A percentile compares a stretch with the other conserved stretches of the same genome.
phyloP scores from a whole-genome alignment of 2,329 filamentous ascomycete genomes.

The Capronia epimyces region DNA sequence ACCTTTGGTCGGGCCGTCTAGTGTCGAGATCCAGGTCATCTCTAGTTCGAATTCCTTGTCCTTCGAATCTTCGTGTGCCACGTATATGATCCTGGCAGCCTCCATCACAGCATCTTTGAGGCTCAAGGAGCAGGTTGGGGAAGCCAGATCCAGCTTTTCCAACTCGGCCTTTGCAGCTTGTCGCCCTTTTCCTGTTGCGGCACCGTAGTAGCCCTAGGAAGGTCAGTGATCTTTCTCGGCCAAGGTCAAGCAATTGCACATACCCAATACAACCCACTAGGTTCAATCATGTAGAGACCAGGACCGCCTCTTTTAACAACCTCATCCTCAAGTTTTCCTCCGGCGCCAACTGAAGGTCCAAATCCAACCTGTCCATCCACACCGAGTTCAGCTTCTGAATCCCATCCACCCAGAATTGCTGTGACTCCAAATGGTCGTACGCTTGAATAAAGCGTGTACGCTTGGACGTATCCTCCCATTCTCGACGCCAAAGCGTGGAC shows the following conservation, averaged over 20 bases:
- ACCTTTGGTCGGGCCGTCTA: constrained; percentile 83
- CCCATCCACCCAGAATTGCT: constrained; percentile 87
- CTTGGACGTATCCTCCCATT: constrained; percentile 94
- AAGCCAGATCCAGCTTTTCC: constrained; percentile 88
- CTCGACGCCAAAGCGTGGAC: constrained; percentile 81
- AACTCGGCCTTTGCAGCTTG: constrained; percentile 97
- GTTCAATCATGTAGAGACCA: constrained; percentile 97
- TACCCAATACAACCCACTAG: constrained; percentile 91
- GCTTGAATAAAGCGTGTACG: constrained; percentile 94
- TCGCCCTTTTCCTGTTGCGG: constrained; percentile 91
- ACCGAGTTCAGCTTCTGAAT: constrained; percentile 75
- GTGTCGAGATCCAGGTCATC: constrained; percentile 93
- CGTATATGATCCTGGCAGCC: constrained; percentile 93
- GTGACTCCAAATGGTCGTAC: constrained; percentile 96
- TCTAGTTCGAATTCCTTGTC: constrained; percentile 99
- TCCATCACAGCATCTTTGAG: constrained; percentile 89
- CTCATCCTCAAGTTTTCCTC: constrained; percentile 68
- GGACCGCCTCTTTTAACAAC: constrained; percentile 70
- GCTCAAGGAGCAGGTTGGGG: constrained; percentile 60
- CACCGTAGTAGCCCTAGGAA: constrained; percentile 81
- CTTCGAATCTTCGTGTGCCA: constrained; percentile 97
- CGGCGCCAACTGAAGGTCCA: constrained; percentile 71
- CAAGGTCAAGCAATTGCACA: constrained; percentile 17
- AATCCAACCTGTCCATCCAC: constrained; percentile 87
- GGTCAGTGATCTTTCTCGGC: not conserved